Evolutionary conservation across 768 basidiomycete species (phyloP).

Genomic region (Pleurotus platypus): DNA sequence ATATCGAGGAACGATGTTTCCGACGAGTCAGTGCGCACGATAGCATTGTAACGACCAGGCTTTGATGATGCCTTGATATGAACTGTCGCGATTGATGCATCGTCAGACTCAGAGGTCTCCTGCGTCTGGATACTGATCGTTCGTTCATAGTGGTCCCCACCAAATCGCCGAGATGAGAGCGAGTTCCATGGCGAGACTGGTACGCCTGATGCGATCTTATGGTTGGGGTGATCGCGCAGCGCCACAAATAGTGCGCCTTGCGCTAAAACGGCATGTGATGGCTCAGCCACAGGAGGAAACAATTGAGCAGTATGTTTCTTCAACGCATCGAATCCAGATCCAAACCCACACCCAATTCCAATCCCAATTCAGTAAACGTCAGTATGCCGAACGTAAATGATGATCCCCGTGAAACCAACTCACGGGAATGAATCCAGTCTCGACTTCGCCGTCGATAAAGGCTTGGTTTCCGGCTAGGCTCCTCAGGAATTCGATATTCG

Average conservation of each 20-base stretch:
- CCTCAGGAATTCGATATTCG: conserved; percentile 87
- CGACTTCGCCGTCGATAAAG: conserved; percentile 78
- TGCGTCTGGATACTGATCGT: conserved; percentile 62
- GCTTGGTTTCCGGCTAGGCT: conserved; percentile 71
- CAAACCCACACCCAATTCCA: too few relatives aligned
- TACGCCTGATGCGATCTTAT: conserved; percentile 12
- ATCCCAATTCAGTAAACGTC: too few relatives aligned
- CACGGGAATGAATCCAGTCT: conserved; percentile 91
- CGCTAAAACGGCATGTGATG: conserved; percentile 63
- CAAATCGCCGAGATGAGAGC: conserved; percentile 74
- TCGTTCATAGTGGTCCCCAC: conserved; percentile 66
- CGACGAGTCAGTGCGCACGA: conserved; percentile 32
- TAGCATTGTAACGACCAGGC: conserved; percentile 50
- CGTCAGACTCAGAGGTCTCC: conserved; percentile 31
- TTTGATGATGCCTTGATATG: conserved; percentile 29
- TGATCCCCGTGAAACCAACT: conserved; percentile 12
- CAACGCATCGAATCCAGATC: too few relatives aligned
- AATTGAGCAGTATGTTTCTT: conserved; percentile 82
- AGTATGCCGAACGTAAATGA: too few relatives aligned
- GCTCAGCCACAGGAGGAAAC: conserved; percentile 64
- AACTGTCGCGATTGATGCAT: conserved; percentile 32
- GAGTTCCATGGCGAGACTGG: conserved; percentile 61
- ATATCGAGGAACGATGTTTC: conserved; percentile 44
- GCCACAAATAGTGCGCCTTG: conserved; percentile 77
- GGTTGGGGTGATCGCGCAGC: conserved; percentile 52